phyloP scores from a whole-genome alignment of 257 asterid species.

The Penstemon davidsonii region DNA sequence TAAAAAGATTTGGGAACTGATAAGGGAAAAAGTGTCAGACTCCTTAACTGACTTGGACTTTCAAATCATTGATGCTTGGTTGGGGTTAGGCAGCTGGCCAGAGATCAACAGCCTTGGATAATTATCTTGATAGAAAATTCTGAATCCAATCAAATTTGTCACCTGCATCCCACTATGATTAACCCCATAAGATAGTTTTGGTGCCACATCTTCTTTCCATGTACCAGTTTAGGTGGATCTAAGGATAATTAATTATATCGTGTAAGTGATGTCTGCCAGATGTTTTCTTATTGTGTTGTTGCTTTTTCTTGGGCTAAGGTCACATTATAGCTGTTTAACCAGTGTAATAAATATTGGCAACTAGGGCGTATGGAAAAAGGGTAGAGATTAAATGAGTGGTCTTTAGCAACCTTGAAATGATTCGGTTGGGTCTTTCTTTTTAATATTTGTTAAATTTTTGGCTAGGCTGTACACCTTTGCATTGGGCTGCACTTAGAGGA shows the following conservation, averaged over 20 bases:
- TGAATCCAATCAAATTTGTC: not conserved
- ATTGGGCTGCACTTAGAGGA: constrained; percentile 97
- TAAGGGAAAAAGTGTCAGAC: not conserved
- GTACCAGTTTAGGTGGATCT: not conserved
- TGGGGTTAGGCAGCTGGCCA: not conserved
- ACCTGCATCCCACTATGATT: not conserved
- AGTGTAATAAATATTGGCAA: not conserved
- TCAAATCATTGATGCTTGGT: constrained; percentile 6
- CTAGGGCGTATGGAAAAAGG: not conserved
- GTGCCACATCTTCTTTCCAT: not conserved
- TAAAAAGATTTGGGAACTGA: not conserved
- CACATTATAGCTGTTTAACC: not conserved
- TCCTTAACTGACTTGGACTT: not conserved
- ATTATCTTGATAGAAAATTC: not conserved
- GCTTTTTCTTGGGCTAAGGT: not conserved
- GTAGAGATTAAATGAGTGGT: not conserved
- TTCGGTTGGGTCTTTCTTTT: constrained; percentile 7
- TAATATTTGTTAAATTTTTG: constrained; percentile 30
- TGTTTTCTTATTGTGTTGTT: not conserved
- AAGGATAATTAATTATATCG: not conserved
- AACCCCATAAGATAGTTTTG: not conserved
- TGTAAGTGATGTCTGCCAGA: constrained; percentile 1
- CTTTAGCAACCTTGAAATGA: constrained; percentile 6
- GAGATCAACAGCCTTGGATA: not conserved
- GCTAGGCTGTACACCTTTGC: constrained; percentile 95